Evolutionary conservation across 2,329 filamentous ascomycete genomes (phyloP), one percentile per base, ranked within the genome.

Genomic region (Cladosporium sp.): DNA sequence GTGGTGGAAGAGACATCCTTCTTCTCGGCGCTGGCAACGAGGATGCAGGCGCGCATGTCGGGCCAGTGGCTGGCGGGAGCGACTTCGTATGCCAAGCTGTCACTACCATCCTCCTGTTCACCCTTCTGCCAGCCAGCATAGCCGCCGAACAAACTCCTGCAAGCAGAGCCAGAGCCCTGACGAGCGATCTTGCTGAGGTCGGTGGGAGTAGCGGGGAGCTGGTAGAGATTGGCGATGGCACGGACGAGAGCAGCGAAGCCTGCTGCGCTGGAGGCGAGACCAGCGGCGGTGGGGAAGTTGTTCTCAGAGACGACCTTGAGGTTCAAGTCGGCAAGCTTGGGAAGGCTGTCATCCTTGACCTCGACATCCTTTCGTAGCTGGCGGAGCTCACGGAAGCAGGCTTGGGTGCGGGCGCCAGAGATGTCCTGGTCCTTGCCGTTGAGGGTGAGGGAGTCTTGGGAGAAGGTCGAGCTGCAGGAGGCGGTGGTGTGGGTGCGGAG

Each of bases 201-300:
- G 1, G 90, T 89, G 0, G 93, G 90, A 0, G 89, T 88, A 67
- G 92, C 86, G 5, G 91, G 89, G 7, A 99, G 88, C 77, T 91
- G 85, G 82, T 98, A 99, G 49, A 99, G 86, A 78, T 98, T 87
- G 40, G 95, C 95, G 72, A 99, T 92, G 69, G 92, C 93, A 66
- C 93, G 87, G 23, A 98, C 85, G 0, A 89, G 80, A 14, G 87
- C 86, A 40, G 87, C 87, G 71, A 89, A 88, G 28, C 87, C 87
- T n/a, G 87, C 86, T n/a, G 86, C 87, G 26, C 82, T 84, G 70
- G 83, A 84, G 49, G 86, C 86, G 31, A 99, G 88, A 7, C 95
- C 95, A 5, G 95, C 95, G 29, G 95, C 95, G 2, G 95, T 99
- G 69, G 95, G 95, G 85, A 99, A 99, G 85, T 99, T 99, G 86